Evolutionary conservation across 2,329 filamentous ascomycete genomes (phyloP).

Genomic region (Amauroascus verrucosus): DNA sequence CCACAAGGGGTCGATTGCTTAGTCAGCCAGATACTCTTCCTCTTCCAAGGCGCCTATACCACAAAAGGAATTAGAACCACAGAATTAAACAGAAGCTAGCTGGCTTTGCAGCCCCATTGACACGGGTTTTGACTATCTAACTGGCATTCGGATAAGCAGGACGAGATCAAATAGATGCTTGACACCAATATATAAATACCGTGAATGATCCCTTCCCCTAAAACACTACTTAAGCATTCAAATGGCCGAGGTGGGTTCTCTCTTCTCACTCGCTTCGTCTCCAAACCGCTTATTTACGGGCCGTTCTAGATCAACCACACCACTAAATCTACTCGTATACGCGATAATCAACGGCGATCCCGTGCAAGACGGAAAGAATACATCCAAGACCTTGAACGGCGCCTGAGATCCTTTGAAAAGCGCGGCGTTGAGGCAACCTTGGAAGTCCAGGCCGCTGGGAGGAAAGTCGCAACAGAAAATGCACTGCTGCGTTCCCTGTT

Average conservation of each 20-base stretch:
- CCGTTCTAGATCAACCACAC: not conserved
- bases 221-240: not conserved
- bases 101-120: too few species aligned
- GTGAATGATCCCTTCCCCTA: too few species aligned
- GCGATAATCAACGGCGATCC: slow-evolving; percentile 69
- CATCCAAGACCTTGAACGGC: slow-evolving; percentile 57
- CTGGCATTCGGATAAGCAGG: too few species aligned
- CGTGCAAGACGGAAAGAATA: slow-evolving; percentile 65
- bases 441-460: slow-evolving; percentile 62
- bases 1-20: too few species aligned
- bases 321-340: slow-evolving; percentile 45
- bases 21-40: too few species aligned
- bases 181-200: too few species aligned
- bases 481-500: slow-evolving; percentile 52
- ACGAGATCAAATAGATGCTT: too few species aligned
- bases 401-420: slow-evolving; percentile 53
- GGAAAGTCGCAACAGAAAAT: slow-evolving; percentile 61
- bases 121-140: too few species aligned
- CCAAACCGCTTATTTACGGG: not conserved
- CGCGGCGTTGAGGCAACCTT: slow-evolving; percentile 56
- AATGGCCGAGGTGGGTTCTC: not conserved
- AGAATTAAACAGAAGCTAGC: too few species aligned
- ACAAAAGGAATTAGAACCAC: too few species aligned
- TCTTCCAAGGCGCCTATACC: too few species aligned
- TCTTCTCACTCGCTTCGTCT: not conserved